Evolutionary conservation across 176 grass and related monocot genomes (phyloP), one percentile per base, ranked within the genome.

Genomic region (Puya raimondii): DNA sequence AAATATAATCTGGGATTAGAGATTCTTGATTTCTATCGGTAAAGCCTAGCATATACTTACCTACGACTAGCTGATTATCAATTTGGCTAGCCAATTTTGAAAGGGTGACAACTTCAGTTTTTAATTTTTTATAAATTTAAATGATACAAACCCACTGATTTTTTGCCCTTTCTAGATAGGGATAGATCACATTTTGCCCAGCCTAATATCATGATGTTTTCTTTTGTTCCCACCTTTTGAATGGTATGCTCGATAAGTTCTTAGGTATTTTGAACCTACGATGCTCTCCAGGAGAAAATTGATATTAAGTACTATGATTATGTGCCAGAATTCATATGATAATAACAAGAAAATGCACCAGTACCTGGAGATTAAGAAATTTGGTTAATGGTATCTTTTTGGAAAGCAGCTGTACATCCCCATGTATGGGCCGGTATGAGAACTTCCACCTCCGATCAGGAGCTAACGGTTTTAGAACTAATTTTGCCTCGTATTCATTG

Each of bases 301-400:
- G 16, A 18, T 9, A 4, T 0, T 20, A 72, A 61, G 51, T 21
- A 50, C 4, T 11, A 81, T 27, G 27, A 64, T 47, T 64, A 50
- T 75, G 47, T 75, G 29, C 12, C 23, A 3, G 3, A 69, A 49
- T 42, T 15, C 58, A 29, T 49, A 29, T 21, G 17, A 75, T n/a
- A 77, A 22, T 20, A 27, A 48, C 61, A 42, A 64, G 65, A 23
- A 3, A 52, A 61, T 54, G 21, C 23, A 12, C 68, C 12, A 48
- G 11, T 76, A 90, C 89, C 94, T 97, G 89, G 49, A 97, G 86
- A 76, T 90, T 97, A 71, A 97, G 69, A 87, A 61, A 97, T 71
- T 90, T 97, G 2, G 84, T 90, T 47, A 97, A n/a, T 17, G 94
- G 84, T 65, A 97, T 97, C 82, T 97, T 97, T 75, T 92, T 97